Evolutionary conservation across 441 rosid species (phyloP).

Genomic region (Populus tomentosa): DNA sequence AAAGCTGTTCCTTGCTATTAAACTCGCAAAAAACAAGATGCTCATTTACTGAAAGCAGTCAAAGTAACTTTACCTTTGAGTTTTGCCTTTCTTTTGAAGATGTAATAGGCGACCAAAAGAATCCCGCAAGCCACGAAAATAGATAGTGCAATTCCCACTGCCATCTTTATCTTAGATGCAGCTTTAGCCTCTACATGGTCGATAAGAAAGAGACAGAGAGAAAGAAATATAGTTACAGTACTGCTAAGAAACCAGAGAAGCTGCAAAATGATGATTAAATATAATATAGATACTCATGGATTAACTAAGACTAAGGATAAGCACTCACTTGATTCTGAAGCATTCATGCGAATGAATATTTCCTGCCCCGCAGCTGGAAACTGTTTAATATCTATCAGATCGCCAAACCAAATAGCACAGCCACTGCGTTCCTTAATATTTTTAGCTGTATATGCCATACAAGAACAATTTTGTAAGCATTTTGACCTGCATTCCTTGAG

Average conservation of each 20-base stretch:
- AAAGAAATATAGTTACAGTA: no score
- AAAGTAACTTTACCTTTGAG: neutral
- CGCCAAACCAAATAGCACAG: conserved; percentile 37
- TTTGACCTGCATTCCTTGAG: no score
- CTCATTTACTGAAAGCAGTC: neutral
- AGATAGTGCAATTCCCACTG: neutral
- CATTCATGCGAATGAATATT: conserved; percentile 27
- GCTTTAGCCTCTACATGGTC: neutral
- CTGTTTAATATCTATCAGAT: conserved; percentile 31
- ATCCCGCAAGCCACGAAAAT: neutral
- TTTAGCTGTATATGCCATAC: no score
- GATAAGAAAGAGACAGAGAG: neutral
- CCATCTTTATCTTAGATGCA: neutral
- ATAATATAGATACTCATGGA: neutral
- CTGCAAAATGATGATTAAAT: neutral
- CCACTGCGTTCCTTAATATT: conserved; percentile 15
- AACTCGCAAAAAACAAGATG: no score
- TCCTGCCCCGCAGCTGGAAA: conserved; percentile 22
- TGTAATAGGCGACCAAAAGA: neutral
- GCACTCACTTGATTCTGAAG: conserved; percentile 22
- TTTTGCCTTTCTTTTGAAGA: neutral
- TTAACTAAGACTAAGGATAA: neutral
- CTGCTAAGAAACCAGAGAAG: neutral
- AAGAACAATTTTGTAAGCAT: no score
- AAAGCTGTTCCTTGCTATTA: no score